Conservation (phyloP, 192 early-diverging fungal species). For the Coemansia sp. region DNA sequence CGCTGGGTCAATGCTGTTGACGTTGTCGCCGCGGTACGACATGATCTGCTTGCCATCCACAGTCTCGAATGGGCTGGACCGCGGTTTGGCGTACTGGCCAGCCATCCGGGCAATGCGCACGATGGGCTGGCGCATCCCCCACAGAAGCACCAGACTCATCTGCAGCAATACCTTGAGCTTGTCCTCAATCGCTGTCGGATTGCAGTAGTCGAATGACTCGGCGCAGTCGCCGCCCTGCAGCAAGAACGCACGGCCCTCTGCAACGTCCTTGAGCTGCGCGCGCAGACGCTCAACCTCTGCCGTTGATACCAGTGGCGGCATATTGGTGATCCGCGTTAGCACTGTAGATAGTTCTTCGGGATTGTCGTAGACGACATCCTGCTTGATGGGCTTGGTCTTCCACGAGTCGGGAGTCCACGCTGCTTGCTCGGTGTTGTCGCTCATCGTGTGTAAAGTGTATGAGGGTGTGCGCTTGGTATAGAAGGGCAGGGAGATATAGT, state of each 20-base stretch:
- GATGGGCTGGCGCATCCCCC: constrained; percentile 90
- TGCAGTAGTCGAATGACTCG: constrained; percentile 97
- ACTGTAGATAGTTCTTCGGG: constrained; percentile 66
- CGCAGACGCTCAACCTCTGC: constrained; percentile 83
- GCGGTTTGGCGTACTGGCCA: constrained; percentile 98
- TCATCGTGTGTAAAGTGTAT: constrained; percentile 5
- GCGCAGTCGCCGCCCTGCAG: constrained; percentile 99
- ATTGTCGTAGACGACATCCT: constrained; percentile 89
- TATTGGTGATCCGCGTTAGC: constrained; percentile 66
- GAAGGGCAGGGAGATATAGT: not conserved
- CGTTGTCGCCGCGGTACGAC: constrained; percentile 96
- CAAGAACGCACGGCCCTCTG: constrained; percentile 87
- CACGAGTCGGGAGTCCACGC: constrained; percentile 70
- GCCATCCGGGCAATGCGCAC: constrained; percentile 98
- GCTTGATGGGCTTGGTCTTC: constrained; percentile 73
- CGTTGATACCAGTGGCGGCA: constrained; percentile 90
- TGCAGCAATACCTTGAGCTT: constrained; percentile 97
- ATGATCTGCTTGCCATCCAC: constrained; percentile 77
- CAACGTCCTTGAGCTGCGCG: constrained; percentile 82
- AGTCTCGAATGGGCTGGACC: constrained; percentile 87
- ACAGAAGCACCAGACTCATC: constrained; percentile 93
- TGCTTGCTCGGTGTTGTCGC: constrained; percentile 5
- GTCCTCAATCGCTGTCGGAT: constrained; percentile 84
- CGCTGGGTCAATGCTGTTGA: constrained; percentile 87
- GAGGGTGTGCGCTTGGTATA: not conserved